Evolutionary conservation across 2,329 filamentous ascomycete species (phyloP), one percentile per base, ranked within the genome.

Genomic region (Colletotrichum sansevieriae): DNA sequence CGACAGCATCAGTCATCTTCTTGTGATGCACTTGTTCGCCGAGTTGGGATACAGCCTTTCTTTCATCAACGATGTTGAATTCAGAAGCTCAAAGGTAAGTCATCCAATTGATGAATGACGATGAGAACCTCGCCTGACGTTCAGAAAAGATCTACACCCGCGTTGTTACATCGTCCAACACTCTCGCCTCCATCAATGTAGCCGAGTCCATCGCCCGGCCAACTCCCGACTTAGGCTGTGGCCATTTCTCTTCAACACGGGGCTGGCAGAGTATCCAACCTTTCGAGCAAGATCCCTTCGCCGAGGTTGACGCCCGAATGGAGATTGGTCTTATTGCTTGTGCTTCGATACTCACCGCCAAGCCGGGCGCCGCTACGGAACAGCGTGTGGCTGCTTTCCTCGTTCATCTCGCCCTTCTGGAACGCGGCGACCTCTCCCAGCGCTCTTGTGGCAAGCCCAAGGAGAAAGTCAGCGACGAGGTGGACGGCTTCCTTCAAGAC

Each of bases 21-120:
- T 77, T 4, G 81, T 89, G 74, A 88, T 91, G 44, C 82, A 84
- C 63, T 83, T 80, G 65, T 85, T 92, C 67, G 82, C 89, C 59
- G 75, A 74, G 0, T 78, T 80, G n/a, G 86, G 87, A 0, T 88
- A 86, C 74, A 91, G 88, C 73, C 81, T 91, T 6, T 89, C 88
- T 1, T 78, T 92, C 25, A 82, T 92, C 49, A 90, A 93, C 68
- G 85, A 84, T 39, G 75, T 92, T 11, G 85, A 90, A 59, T 91
- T 88, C 72, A 79, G 81, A 56, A 90, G 91, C 74, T 90, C 88
- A 1, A 92, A 91, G 77, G 87, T 88, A 72, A 44, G 73, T 47
- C 1, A 7, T 18, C 4, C 12, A 7, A 29, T 12, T 2, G 18
- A n/a, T 5, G 1, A 2, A 29, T 39, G 0, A 8, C 12, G 3